phyloP scores from a whole-genome alignment of 106 monocot species.

The Chionographis japonica region DNA sequence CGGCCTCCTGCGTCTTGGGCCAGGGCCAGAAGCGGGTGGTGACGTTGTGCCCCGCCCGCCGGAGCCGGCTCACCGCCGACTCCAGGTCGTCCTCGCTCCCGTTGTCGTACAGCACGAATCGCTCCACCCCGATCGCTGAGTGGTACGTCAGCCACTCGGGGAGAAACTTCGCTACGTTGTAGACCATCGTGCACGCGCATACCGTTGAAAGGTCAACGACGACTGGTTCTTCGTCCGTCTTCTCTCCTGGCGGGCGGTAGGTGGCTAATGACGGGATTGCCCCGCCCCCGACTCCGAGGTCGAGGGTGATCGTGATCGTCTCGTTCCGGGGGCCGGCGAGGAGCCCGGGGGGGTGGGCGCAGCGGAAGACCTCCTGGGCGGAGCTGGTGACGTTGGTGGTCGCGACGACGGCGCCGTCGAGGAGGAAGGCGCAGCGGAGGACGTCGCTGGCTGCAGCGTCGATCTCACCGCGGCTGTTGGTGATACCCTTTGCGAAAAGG shows the following conservation, averaged over 20 bases:
- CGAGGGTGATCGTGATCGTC: slow-evolving; percentile 11
- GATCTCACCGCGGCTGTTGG: slow-evolving; percentile 19
- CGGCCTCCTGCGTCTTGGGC: slow-evolving; percentile 88
- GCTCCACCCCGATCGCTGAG: slow-evolving; percentile 55
- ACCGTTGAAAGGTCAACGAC: not conserved
- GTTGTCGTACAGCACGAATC: slow-evolving; percentile 85
- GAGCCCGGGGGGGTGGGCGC: slow-evolving; percentile 30
- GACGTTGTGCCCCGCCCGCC: slow-evolving; percentile 25
- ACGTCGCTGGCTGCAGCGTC: slow-evolving; percentile 22
- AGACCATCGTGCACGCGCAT: slow-evolving; percentile 84
- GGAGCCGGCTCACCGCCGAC: slow-evolving; percentile 18
- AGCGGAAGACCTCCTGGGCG: slow-evolving; percentile 82
- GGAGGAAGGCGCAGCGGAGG: slow-evolving; percentile 44
- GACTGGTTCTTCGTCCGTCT: not conserved
- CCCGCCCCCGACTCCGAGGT: slow-evolving; percentile 18
- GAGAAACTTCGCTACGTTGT: slow-evolving; percentile 74
- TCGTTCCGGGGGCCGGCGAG: not conserved
- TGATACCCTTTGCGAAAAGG: slow-evolving; percentile 83
- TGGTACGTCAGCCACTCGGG: slow-evolving; percentile 78
- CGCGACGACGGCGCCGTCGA: slow-evolving; percentile 4
- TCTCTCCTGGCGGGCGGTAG: slow-evolving; percentile 11
- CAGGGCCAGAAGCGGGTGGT: slow-evolving; percentile 60
- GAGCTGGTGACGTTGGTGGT: slow-evolving; percentile 38
- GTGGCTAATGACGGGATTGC: slow-evolving; percentile 43
- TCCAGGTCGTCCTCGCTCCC: slow-evolving; percentile 67